Base-by-base conservation (phyloP, 1,284 basidiomycete species). In the Leccinum cinnamomeum region DNA sequence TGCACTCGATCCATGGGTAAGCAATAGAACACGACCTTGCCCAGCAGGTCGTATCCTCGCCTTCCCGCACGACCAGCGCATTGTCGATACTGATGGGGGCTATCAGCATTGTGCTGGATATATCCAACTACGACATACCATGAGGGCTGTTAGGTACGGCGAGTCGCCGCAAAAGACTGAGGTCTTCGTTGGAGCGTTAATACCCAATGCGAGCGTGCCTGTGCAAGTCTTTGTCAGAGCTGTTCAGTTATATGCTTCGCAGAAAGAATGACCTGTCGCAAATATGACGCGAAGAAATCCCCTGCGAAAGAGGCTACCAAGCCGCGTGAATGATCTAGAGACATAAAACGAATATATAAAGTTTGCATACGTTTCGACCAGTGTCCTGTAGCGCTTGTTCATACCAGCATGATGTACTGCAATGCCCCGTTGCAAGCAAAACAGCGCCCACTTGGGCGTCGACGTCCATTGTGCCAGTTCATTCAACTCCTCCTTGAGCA, bases 1-100 rank as follows among this genome's bases (percentile, higher is more conserved):
- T 88, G 82, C 6, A 88, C 82, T 46, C 86, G 79, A 62, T 86
- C 83, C 69, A 87, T 78, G 3, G 86, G 76, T 14, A 90, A 70
- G 18, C 87, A 88, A 65, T 87, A 89, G 73, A 91, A 91, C 3
- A 90, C 78, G 46, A 90, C 88, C 61, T 87, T 87, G 7, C 89
- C 88, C 0, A 87, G 78, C 14, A 87, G 79, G 67, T 90, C 89
- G 63, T 80, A 90, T 3, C 89, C 88, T 70, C 88, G 81, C 56
- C 88, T 82, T 63, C 88, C 88, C 37, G 88, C 88, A 68, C 85
- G 79, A 58, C 87, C 89, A 50, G 87, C 82, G 64, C 87, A 89
- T 79, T 91, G 88, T 16, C 88, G 84, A 69, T 86, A 90, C 85
- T 88, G 57, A 18, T 60, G 30, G 5, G 0, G 3, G 16, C 25